These are phyloP conservation scores for Corchorus olitorius DNA, from an alignment of 345 rosid species.

Conservation along the genomic window DNA sequence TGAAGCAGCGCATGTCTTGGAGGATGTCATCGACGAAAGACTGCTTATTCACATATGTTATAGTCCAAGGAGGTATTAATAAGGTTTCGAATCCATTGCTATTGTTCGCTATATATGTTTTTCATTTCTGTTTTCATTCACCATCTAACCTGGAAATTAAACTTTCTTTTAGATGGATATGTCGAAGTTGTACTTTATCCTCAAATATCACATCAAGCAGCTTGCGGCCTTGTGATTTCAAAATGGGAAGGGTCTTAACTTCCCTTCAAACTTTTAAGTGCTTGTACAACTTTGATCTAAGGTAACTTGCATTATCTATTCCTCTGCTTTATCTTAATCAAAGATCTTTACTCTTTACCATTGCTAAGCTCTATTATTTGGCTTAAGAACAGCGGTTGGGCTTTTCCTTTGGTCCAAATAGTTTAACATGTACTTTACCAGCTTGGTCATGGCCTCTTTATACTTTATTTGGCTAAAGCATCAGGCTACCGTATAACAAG, in stretches of 20 bases:
- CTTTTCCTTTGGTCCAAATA: background rate
- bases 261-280: conserved; percentile 75
- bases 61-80: conserved; percentile 84
- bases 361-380: background rate
- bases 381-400: background rate
- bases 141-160: conserved; percentile 12
- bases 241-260: conserved; percentile 72
- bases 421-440: background rate
- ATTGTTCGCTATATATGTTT: background rate
- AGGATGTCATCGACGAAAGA: conserved; percentile 54
- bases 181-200: conserved; percentile 60
- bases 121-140: background rate
- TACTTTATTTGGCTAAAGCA: background rate
- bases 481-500: background rate
- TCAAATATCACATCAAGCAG: conserved; percentile 74
- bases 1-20: conserved; percentile 58
- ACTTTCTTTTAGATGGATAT: conserved; percentile 65
- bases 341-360: background rate
- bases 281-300: conserved; percentile 71
- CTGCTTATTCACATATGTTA: conserved; percentile 79
- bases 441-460: background rate
- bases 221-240: conserved; percentile 87
- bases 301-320: conserved; percentile 39
- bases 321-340: background rate
- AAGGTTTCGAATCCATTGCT: background rate